These are phyloP conservation scores for Oryza rufipogon DNA, from an alignment of 176 grass and related monocot species.

Conservation along the genomic window DNA sequence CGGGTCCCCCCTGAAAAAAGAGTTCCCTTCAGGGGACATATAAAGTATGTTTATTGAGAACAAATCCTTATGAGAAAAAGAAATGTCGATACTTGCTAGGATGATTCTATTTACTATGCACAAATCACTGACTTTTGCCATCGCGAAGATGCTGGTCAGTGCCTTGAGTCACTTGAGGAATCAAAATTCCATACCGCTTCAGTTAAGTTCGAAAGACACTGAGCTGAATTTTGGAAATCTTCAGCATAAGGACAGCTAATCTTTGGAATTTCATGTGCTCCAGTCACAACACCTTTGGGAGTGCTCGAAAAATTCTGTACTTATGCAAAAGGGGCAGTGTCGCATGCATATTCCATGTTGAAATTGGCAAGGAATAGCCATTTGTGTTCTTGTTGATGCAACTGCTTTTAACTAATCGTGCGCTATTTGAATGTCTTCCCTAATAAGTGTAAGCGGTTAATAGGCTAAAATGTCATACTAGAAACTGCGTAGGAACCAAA, in stretches of 20 bases:
- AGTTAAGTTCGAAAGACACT: background rate
- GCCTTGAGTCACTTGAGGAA: background rate
- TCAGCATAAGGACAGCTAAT: background rate
- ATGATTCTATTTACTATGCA: background rate
- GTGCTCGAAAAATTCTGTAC: background rate
- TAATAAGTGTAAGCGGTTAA: too few species aligned
- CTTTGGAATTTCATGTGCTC: background rate
- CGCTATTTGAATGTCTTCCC: too few species aligned
- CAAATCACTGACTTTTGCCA: background rate
- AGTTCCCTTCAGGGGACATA: too few species aligned
- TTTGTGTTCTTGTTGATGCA: background rate
- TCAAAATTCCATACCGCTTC: background rate
- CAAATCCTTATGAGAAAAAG: too few species aligned
- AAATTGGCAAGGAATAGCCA: background rate
- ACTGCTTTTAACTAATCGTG: too few species aligned
- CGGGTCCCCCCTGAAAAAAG: too few species aligned
- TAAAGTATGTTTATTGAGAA: too few species aligned
- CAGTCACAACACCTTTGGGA: background rate
- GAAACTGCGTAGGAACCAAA: too few species aligned
- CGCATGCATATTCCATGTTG: background rate
- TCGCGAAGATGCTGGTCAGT: background rate
- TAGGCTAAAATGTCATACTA: too few species aligned
- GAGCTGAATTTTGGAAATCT: background rate
- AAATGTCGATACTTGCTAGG: background rate
- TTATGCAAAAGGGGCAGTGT: background rate